Conservation (phyloP, 768 basidiomycete species). For the Boletus reticuloceps region DNA sequence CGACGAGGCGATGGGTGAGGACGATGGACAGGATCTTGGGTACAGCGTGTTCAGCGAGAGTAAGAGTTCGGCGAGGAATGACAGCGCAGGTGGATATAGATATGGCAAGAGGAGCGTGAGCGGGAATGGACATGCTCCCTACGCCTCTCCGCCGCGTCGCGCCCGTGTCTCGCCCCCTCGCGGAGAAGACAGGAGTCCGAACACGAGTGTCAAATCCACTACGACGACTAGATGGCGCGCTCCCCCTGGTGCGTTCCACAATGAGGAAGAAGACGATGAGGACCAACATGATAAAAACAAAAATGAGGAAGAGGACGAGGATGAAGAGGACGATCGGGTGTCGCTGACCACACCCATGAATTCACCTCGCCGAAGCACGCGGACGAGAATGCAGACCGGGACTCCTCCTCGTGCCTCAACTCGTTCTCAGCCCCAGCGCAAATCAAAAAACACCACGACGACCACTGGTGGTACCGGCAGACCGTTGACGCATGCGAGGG, state of each 20-base stretch:
- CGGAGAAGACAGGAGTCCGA: constrained; percentile 11
- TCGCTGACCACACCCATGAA: constrained; percentile 5
- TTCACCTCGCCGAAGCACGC: constrained; percentile 14
- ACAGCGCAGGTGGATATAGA: neutral
- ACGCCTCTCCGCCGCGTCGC: constrained; percentile 10
- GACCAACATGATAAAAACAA: constrained; percentile 3
- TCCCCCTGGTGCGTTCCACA: constrained; percentile 47
- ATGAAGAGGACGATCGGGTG: constrained; percentile 7
- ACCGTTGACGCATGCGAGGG: neutral
- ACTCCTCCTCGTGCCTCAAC: constrained; percentile 14
- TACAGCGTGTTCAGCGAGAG: constrained; percentile 24
- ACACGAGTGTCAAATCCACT: constrained; percentile 9
- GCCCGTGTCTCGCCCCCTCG: constrained; percentile 8
- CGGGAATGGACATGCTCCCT: neutral
- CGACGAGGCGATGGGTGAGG: constrained; percentile 12
- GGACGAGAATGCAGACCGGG: constrained; percentile 5
- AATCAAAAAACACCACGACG: constrained; percentile 1
- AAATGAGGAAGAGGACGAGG: constrained; percentile 15
- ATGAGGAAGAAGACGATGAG: constrained; percentile 36
- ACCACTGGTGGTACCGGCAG: neutral
- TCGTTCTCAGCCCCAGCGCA: constrained; percentile 10
- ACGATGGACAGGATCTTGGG: constrained; percentile 3
- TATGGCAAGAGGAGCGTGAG: neutral
- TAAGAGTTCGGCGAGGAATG: neutral
- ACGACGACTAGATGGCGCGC: constrained; percentile 26